Evolutionary conservation across 805 yeast genomes (phyloP).

Genomic region (Saturnispora besseyi): DNA sequence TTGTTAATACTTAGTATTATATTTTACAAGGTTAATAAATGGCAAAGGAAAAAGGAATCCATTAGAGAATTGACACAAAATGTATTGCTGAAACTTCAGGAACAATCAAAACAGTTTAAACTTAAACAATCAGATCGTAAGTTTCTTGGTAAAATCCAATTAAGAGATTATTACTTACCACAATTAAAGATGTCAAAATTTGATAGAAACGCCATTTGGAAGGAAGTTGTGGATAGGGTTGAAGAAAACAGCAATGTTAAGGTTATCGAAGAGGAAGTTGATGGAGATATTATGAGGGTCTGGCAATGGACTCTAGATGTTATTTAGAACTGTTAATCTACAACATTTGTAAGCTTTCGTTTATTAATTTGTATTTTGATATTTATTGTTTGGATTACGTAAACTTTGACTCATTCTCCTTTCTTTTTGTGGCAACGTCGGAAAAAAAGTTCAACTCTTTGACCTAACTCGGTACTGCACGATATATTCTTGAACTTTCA

Average conservation of each 20-base stretch:
- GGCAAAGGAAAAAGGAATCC: conserved; percentile 32
- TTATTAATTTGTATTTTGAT: not conserved
- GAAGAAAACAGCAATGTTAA: conserved; percentile 63
- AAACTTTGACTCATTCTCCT: conserved; percentile 5
- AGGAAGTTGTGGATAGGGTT: conserved; percentile 40
- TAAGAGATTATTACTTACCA: conserved; percentile 53
- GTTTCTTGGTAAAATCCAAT: conserved; percentile 60
- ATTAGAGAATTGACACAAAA: conserved; percentile 39
- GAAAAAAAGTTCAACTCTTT: not conserved
- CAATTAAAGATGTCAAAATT: conserved; percentile 23
- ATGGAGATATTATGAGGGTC: conserved; percentile 80
- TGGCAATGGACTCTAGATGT: conserved; percentile 73
- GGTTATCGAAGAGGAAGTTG: conserved; percentile 54
- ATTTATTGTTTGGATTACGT: not conserved
- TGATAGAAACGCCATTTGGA: conserved; percentile 48
- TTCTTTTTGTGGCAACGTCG: not conserved
- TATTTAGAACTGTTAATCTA: not conserved
- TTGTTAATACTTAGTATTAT: conserved; percentile 8
- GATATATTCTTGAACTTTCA: too few relatives aligned
- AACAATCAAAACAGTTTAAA: conserved; percentile 31
- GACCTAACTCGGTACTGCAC: not conserved
- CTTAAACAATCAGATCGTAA: conserved; percentile 31
- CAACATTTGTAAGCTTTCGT: too few relatives aligned
- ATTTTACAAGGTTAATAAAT: conserved; percentile 30
- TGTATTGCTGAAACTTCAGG: conserved; percentile 42